Base-by-base conservation (phyloP, 1,284 basidiomycete genomes). In the Neotropicomus parvogracilis region DNA sequence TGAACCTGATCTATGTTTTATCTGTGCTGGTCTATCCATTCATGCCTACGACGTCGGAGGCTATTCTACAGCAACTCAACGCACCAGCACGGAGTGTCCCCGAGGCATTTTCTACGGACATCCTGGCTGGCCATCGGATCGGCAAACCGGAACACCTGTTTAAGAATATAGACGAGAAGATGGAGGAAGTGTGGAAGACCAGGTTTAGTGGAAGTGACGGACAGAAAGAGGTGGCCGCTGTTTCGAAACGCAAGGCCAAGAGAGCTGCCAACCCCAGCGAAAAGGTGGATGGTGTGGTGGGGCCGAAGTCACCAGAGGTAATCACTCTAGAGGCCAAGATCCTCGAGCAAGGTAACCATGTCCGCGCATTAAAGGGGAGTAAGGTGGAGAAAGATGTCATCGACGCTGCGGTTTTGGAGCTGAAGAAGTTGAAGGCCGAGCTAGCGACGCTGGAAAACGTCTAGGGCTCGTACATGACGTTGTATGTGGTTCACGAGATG, bases 1-100 rank as follows among this genome's bases (percentile, higher is more conserved):
- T 94, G 68, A 98, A 98, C 72, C 75, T 99, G 57, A 97, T 99
- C 68, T 99, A 97, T 69, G 70, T 87, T 26, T 79, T 99, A 49
- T 88, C 91, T 11, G 85, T 85, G 27, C 73, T 97, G 55, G 71
- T 93, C 56, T 88, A 95, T 65, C 95, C 97, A 0, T 99, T 94
- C 82, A 98, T 99, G 95, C 97, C 97, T 32, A 78, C 84, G 20
- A 95, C 91, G 0, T 83, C 88, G 21, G 81, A 83, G 17, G 76
- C 84, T 9, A 95, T 99, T 53, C 78, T 97, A 52, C 67, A 70
- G 27, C 97, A 99, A 66, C 80, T 99, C 56, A 92, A 97, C 66
- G 95, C 94, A 0, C 94, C 94, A 3, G 78, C 86, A 3, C 82
- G 95, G 40, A 73, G 79, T 10, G 81, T 97, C 1, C 85, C 91